Conservation (phyloP, 768 basidiomycete genomes). For the Leccinum sublutescens region DNA sequence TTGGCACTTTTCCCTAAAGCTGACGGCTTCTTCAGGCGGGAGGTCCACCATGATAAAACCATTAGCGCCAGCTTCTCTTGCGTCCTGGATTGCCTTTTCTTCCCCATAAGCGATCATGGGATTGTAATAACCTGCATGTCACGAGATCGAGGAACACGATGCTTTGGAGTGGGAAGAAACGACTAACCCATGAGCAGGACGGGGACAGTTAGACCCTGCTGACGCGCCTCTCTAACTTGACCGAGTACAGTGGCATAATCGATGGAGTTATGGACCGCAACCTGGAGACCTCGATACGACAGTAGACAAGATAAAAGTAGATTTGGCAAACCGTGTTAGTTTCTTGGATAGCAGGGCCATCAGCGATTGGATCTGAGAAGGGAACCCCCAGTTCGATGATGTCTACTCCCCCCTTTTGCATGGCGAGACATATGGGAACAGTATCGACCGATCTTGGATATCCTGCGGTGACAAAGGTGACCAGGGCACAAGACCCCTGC, state of each 20-base stretch:
- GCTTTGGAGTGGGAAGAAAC: neutral
- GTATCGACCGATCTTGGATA: slow-evolving; percentile 80
- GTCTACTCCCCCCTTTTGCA: slow-evolving; percentile 92
- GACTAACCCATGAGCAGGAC: slow-evolving; percentile 49
- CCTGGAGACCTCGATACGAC: slow-evolving; percentile 42
- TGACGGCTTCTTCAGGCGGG: slow-evolving; percentile 93
- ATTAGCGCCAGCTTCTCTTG: slow-evolving; percentile 86
- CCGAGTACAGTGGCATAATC: slow-evolving; percentile 75
- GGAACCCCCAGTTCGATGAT: slow-evolving; percentile 89
- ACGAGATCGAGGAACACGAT: neutral
- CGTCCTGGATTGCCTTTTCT: slow-evolving; percentile 89
- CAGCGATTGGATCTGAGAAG: slow-evolving; percentile 88
- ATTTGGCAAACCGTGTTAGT: slow-evolving; percentile 72
- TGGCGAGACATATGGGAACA: slow-evolving; percentile 82
- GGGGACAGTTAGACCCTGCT: slow-evolving; percentile 79
- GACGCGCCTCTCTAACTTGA: slow-evolving; percentile 74
- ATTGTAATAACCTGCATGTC: slow-evolving; percentile 86
- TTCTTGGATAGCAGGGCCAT: slow-evolving; percentile 91
- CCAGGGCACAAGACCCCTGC: slow-evolving; percentile 52
- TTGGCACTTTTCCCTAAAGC: slow-evolving; percentile 86
- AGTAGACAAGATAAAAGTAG: neutral
- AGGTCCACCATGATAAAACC: slow-evolving; percentile 98
- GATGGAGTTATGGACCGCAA: slow-evolving; percentile 79
- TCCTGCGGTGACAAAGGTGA: slow-evolving; percentile 94
- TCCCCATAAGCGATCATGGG: slow-evolving; percentile 95